A percentile compares a stretch with the other conserved stretches of the same genome.
Evolutionary conservation across 345 rosid species (phyloP).

Genomic region (Schrenkiella parvula): DNA sequence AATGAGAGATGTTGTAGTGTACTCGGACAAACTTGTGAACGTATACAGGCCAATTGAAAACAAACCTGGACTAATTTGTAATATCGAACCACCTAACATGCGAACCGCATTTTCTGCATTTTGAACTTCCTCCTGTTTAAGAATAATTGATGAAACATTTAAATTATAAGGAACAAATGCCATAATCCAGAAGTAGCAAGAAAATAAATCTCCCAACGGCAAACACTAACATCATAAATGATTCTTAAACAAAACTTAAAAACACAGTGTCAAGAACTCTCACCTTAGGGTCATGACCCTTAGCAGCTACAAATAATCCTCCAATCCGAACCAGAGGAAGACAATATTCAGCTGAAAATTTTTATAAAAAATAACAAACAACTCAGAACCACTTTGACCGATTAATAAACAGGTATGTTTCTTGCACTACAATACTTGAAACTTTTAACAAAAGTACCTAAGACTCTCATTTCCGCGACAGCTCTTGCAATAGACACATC

Average conservation of each 20-base stretch:
- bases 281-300: constrained; percentile 93
- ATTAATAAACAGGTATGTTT: background rate
- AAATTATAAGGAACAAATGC: background rate
- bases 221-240: background rate
- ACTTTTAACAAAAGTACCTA: constrained; percentile 43
- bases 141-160: background rate
- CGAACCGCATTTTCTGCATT: constrained; percentile 69
- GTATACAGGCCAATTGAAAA: background rate
- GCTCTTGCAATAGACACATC: constrained; percentile 96
- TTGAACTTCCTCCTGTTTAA: constrained; percentile 59
- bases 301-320: constrained; percentile 92
- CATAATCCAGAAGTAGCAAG: background rate
- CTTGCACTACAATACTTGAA: background rate
- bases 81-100: constrained; percentile 66
- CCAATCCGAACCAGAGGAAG: constrained; percentile 92
- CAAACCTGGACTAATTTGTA: constrained; percentile 57
- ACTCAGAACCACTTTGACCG: constrained; percentile 11
- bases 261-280: constrained; percentile 2
- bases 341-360: constrained; percentile 82
- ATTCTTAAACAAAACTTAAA: background rate
- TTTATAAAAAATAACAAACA: background rate
- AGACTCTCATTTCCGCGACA: constrained; percentile 90
- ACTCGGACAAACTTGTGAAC: background rate
- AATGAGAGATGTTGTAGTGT: background rate
- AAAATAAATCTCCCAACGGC: background rate